Conservation (phyloP, 768 basidiomycete species). For the Trametes meyenii region DNA sequence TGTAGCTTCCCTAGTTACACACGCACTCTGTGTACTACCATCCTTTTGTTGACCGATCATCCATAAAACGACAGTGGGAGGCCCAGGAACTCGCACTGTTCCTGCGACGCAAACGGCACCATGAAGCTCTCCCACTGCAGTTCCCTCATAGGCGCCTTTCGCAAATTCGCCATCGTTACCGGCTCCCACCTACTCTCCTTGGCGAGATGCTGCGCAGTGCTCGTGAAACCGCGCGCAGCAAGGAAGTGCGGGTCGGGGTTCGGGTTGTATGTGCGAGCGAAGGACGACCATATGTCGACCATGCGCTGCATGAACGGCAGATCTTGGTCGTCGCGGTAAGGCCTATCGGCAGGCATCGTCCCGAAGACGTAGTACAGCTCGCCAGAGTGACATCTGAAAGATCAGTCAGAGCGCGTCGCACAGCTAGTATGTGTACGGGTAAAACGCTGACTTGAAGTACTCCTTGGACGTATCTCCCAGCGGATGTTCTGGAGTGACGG, state of each 20-base stretch:
- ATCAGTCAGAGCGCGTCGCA: background rate
- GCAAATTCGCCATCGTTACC: conserved; percentile 32
- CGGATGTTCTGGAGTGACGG: conserved; percentile 44
- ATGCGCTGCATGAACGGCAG: conserved; percentile 47
- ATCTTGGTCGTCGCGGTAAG: conserved; percentile 51
- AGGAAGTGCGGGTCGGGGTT: conserved; percentile 48
- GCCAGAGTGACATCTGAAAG: conserved; percentile 36
- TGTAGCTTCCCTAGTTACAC: too few species aligned
- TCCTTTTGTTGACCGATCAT: too few species aligned
- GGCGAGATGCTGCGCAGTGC: conserved; percentile 35
- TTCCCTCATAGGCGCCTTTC: conserved; percentile 35
- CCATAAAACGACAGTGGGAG: conserved; percentile 18
- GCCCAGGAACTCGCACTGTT: conserved; percentile 42
- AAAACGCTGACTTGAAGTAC: conserved; percentile 43
- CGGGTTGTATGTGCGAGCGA: conserved; percentile 50
- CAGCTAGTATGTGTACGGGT: background rate
- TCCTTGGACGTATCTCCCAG: conserved; percentile 49
- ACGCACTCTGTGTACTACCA: too few species aligned
- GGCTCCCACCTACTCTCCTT: conserved; percentile 39
- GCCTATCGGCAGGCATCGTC: conserved; percentile 39
- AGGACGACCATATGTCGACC: conserved; percentile 50
- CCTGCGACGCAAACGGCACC: conserved; percentile 38
- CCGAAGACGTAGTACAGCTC: conserved; percentile 39
- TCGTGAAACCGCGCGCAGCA: conserved; percentile 44
- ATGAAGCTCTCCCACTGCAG: conserved; percentile 39